phyloP scores from a whole-genome alignment of 805 yeast genomes.

The Metschnikowia noctiluminum region DNA sequence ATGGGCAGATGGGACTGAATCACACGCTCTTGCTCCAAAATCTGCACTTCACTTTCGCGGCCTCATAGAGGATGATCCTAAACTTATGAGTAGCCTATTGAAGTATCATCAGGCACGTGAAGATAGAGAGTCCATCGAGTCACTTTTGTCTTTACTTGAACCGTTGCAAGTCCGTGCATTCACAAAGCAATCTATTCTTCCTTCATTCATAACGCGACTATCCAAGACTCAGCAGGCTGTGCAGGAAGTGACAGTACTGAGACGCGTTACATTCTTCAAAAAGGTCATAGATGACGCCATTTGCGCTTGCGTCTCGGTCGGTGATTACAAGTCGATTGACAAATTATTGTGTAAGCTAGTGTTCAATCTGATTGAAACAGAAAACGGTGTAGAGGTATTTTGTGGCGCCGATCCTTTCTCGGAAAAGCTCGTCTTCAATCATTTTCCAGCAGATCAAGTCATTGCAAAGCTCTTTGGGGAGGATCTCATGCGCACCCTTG shows the following conservation, averaged over 20 bases:
- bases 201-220: slow-evolving; percentile 15
- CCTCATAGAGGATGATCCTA: slow-evolving; percentile 29
- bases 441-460: not conserved
- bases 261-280: slow-evolving; percentile 2
- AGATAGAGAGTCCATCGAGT: slow-evolving; percentile 20
- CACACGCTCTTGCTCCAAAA: slow-evolving; percentile 10
- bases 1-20: slow-evolving; percentile 16
- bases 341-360: slow-evolving; percentile 31
- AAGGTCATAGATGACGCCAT: slow-evolving; percentile 27
- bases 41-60: slow-evolving; percentile 21
- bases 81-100: slow-evolving; percentile 26
- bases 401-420: not conserved
- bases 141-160: slow-evolving; percentile 26
- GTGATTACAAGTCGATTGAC: slow-evolving; percentile 30
- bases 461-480: slow-evolving; percentile 9
- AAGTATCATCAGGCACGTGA: slow-evolving; percentile 22
- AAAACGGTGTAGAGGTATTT: slow-evolving; percentile 6
- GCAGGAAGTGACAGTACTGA: not conserved
- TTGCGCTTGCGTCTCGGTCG: slow-evolving; percentile 25
- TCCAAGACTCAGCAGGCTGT: not conserved
- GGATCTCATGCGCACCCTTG: slow-evolving; percentile 9
- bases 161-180: slow-evolving; percentile 3
- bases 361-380: slow-evolving; percentile 12
- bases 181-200: slow-evolving; percentile 12
- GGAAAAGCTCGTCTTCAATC: not conserved